Evolutionary conservation across 495 filamentous ascomycete genomes (phyloP), one percentile per base, ranked within the genome.

Genomic region (Aspergillus steynii): DNA sequence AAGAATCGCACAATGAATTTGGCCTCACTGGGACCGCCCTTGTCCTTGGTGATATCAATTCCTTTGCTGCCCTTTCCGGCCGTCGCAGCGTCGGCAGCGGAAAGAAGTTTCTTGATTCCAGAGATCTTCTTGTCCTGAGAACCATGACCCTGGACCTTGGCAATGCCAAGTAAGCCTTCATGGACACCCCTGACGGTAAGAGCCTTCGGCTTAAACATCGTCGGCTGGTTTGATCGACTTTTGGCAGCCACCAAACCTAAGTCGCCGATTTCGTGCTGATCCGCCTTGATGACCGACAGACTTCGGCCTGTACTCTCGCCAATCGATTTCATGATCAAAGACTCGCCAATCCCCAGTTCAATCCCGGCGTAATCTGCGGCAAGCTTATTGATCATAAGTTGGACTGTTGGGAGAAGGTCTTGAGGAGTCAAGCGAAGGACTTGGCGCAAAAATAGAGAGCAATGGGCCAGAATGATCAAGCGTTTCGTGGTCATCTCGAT

Each of bases 381-480:
- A 37, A 99, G 85, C 68, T 97, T 98, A 74, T 96, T 97, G 76
- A 95, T 92, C 93, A 98, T 98, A 25, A 99, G 86, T 55, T 94
- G 83, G 7, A 98, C 88, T 1, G 91, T 95, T 3, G 92, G 84
- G 2, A 98, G 80, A 5, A 99, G 82, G 68, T 98, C 95, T 29
- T 87, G 82, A 0, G 96, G 96, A 0, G 95, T 97, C 15, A 99
- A 80, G 42, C 95, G 86, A 59, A 98, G 77, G 27, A 99, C 95
- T 74, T 99, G 95, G 9, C 91, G 89, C 31, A 98, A 84, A 68
- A 99, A 97, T 2, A 92, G 80, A 2, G 93, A 90, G 70, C 93
- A 97, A 69, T 96, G 87, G 5, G 93, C 88, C 53, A 89, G 79
- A 55, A 98, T 99, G 49, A 89, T 79, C 10, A 99, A 77, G 29